These are phyloP conservation scores for Eimeria maxima DNA, from an alignment of 169 alveolate genomes.

Conservation along the genomic window DNA sequence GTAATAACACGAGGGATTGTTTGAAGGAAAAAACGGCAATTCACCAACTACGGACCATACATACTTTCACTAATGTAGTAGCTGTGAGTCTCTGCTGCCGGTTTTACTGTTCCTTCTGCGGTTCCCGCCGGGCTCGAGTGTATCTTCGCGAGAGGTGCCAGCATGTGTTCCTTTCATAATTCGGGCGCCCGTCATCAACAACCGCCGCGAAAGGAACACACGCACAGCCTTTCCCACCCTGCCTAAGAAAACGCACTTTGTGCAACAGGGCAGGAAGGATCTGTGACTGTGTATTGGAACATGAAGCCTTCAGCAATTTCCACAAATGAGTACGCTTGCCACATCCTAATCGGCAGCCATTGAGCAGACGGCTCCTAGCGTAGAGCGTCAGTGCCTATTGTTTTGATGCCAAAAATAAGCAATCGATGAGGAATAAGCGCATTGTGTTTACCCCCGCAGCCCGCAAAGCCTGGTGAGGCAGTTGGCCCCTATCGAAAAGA, in stretches of 20 bases:
- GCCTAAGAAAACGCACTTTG: background rate
- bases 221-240: background rate
- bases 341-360: background rate
- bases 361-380: background rate
- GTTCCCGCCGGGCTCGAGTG: background rate
- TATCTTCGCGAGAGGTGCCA: too few relatives aligned
- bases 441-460: background rate
- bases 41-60: background rate
- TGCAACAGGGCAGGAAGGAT: background rate
- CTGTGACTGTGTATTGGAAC: background rate
- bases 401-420: background rate
- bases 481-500: background rate
- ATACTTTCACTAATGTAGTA: background rate
- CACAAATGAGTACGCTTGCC: background rate
- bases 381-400: background rate
- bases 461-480: background rate
- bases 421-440: background rate
- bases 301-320: background rate
- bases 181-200: background rate
- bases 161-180: background rate
- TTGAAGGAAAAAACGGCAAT: background rate
- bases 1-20: background rate
- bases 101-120: background rate
- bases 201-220: background rate
- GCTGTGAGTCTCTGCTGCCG: background rate